Base-by-base conservation (phyloP, 2,329 filamentous ascomycete genomes). In the Fusarium torreyae region DNA sequence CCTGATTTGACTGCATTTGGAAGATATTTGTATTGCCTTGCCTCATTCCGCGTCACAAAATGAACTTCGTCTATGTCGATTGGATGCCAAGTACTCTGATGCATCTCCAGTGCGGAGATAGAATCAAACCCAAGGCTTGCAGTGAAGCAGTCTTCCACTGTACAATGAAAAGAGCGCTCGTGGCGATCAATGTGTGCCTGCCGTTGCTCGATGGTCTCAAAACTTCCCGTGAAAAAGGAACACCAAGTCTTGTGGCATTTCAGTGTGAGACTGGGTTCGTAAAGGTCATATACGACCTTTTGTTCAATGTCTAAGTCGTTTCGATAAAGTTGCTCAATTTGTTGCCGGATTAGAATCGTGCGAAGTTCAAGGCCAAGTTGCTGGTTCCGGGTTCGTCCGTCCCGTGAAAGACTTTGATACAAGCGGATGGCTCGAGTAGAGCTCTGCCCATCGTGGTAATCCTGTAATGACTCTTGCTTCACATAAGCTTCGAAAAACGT, bases 191-290 rank as follows among this genome's bases (percentile, higher is more conserved):
- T 3, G 14, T 68, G 65, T 10, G 20, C 7, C 22, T 56, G 15
- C 11, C 44, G 34, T 14, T 62, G 34, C 10, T 68, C 14, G 5
- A 8, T 6, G 3, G 49, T 57, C 15, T 20, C 33, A 26, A 68
- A 61, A 5, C 40, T 38, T 5, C 36, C 36, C 4, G 20, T 44
- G 33, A 68, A 68, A 10, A 58, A 45, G 17, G 63, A 51, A n/a
- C 65, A 68, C 61, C 65, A 68, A 31, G 61, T 36, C n/a, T 66
- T 65, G 3, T 46, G 42, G 26, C 65, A 68, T 15, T 68, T 68
- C 18, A 43, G 45, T 5, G 26, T 11, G 7, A 33, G 9, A 17
- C 9, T 39, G 5, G 10, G 20, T 3, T 45, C 60, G 18, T 56
- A 28, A 28, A 57, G 39, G 24, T 33, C 22, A 26, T 4, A 8